Evolutionary conservation across 2,329 filamentous ascomycete species (phyloP), one percentile per base, ranked within the genome.

Genomic region (Colletotrichum tropicale): DNA sequence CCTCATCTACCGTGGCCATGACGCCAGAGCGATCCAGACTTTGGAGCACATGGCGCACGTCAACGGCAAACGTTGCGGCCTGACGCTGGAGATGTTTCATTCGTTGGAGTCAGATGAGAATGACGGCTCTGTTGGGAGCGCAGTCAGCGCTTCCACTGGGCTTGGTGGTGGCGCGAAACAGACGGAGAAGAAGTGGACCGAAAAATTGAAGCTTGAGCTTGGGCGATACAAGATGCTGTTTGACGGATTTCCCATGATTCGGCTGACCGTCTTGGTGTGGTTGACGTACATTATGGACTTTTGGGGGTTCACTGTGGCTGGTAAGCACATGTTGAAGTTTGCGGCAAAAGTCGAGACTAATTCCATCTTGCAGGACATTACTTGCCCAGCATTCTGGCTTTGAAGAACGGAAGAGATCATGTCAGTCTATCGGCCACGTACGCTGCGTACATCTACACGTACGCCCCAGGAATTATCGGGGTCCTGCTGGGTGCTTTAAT

Each of bases 41-140:
- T 86, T 92, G 3, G 88, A 91, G 70, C 87, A 90, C 79, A 88
- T 92, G 30, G 90, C 90, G 0, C 84, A 86, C 18, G 84, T 88
- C 10, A 92, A 92, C 77, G 85, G 86, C 2, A 67, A 38, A 3
- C 26, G 48, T 26, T 76, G 74, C 58, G 26, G 56, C 3, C 74
- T 76, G 24, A 73, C 69, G 4, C 32, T 76, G 8, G 69, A 68
- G 13, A 43, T 60, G 28, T 56, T 76, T 2, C 32, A 76, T 58
- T 72, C 0, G 0, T 66, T 84, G 0, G 75, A 81, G 4, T 58
- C 70, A 6, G 80, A 83, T 1, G 68, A 65, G 7, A 8, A 64
- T 3, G 73, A 79, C 6, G 77, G 73, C 8, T 71, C 74, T 38
- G 66, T 70, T 13, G 32, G 70, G 9, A 80, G 78, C 36, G 78